Base-by-base conservation (phyloP, 2,329 filamentous ascomycete genomes). In the Claviceps sp. region DNA sequence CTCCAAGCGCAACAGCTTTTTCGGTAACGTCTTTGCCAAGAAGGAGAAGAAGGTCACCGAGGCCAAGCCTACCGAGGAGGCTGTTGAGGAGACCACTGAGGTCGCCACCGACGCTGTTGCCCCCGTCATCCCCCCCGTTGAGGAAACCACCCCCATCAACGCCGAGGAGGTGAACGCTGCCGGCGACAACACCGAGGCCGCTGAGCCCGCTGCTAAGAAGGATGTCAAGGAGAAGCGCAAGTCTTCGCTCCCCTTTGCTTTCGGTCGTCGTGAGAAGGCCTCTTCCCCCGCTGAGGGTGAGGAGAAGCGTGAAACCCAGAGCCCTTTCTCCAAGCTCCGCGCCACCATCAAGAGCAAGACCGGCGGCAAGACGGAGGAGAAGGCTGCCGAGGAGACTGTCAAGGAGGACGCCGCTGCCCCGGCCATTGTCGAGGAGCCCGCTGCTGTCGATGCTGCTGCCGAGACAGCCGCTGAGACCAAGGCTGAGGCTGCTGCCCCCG, bases 201-300 rank as follows among this genome's bases (percentile, higher is more conserved):
- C 72, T 26, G 74, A 74, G 57, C 71, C 73, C 55, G 80, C 82
- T 70, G 59, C 71, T 52, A 79, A 79, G 68, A 80, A 81, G 70
- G 78, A 79, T 56, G 66, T 75, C 60, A 89, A 88, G 81, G 76
- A 80, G 70, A 95, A 94, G 86, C 86, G 88, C 69, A 82, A 82
- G 70, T 93, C 87, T 59, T 84, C 90, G 63, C 69, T 81, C 8
- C 76, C 77, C 48, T 94, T 94, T 70, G 81, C 81, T 61, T 83
- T 81, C 63, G 82, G 87, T 62, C 85, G 88, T 78, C 91, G 91
- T 77, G 83, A 85, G 67, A 78, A 78, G 70, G 69, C 69, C 38
- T 66, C 72, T 46, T 62, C 70, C 38, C 77, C 76, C 1, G 83
- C 83, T 57, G 75, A 81, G 60, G 83, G 86, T 64, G 75, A 78